Evolutionary conservation across 2,329 filamentous ascomycete genomes (phyloP), one percentile per base, ranked within the genome.

Genomic region (Chrysoporthe cubensis): DNA sequence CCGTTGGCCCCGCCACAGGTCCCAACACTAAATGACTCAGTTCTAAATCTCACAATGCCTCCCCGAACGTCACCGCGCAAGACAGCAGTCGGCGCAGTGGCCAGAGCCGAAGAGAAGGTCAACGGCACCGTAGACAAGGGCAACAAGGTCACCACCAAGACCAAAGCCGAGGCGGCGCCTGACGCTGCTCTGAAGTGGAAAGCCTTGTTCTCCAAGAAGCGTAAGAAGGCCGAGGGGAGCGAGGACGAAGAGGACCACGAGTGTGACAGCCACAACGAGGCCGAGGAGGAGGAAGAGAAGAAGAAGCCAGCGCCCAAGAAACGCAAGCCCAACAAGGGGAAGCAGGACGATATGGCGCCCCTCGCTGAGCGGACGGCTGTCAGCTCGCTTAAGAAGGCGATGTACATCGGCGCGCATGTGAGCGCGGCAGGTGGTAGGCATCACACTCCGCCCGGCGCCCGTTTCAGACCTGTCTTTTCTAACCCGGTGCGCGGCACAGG

Each of bases 341-440:
- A 80, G 59, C 75, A 76, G 34, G 81, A 81, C 40, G 80, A 82
- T 65, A 72, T 73, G 37, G 87, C 88, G 83, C 89, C 92, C 0
- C 78, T 97, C 1, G 90, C 89, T 26, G 81, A 84, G 37, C 87
- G 96, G 46, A 94, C 93, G 0, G 79, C 84, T 4, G 78, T 89
- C 42, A 73, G 79, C 14, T 87, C 88, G 1, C 82, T 95, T 70
- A 90, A 90, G 76, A 86, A 84, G 76, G 79, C 83, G 14, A 91
- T 97, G 86, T 90, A 92, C 74, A 90, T 99, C 66, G 96, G 96
- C 18, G 96, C 96, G 0, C 96, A 99, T 78, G 93, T 98, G 70
- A 96, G 91, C 78, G 90, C 87, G 71, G 94, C 96, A 40, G 95
- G 94, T 82, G 95, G 93, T 91, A 77, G 66, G 83, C 60, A 16